These are phyloP conservation scores for Amoebophrya sp. DNA, from an alignment of 169 alveolate species.

Conservation along the genomic window DNA sequence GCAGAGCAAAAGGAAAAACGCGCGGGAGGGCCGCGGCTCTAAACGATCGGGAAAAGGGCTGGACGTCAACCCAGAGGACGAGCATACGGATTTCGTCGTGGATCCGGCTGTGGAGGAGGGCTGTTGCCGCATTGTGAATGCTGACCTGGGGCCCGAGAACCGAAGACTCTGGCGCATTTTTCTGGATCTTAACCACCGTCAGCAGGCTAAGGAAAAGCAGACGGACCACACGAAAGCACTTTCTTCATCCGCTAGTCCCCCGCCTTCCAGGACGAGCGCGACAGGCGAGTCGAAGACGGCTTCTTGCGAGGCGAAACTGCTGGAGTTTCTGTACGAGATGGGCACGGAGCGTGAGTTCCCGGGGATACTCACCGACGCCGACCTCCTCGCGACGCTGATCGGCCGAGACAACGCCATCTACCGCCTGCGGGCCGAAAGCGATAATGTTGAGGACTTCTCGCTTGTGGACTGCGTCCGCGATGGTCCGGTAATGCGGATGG, in stretches of 20 bases:
- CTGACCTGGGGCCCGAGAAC: neutral
- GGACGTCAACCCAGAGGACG: too few relatives aligned
- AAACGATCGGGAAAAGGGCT: too few relatives aligned
- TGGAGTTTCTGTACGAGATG: neutral
- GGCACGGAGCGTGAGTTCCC: neutral
- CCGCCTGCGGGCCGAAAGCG: neutral
- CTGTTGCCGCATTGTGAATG: neutral
- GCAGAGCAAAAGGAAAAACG: too few relatives aligned
- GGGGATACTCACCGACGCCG: neutral
- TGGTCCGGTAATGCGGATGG: neutral
- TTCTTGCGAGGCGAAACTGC: neutral
- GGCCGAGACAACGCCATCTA: neutral
- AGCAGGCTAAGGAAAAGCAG: too few relatives aligned
- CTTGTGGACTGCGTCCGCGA: neutral
- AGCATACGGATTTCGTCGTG: neutral
- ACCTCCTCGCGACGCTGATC: neutral
- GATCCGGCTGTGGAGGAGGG: neutral
- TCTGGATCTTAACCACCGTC: neutral
- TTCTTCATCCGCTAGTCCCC: neutral
- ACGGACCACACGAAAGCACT: neutral
- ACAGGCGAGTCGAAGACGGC: neutral
- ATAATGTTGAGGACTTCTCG: too few relatives aligned
- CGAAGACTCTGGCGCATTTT: neutral
- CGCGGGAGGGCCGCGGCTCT: too few relatives aligned
- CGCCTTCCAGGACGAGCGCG: too few relatives aligned